Conservation (phyloP, 2,329 filamentous ascomycete genomes). For the Pseudogymnoascus sp. region DNA sequence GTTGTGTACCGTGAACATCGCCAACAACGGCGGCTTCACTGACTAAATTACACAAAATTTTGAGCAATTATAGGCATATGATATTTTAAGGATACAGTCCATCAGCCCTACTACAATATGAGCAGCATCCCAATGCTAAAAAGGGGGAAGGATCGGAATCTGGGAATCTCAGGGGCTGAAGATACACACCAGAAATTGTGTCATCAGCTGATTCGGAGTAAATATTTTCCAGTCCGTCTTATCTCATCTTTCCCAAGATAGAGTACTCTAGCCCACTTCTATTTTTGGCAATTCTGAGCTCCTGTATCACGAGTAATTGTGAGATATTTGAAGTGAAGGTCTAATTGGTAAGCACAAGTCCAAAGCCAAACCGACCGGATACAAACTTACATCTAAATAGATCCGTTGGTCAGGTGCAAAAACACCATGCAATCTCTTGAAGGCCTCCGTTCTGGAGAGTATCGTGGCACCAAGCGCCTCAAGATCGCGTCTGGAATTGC, state of each 20-base stretch:
- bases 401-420: neutral
- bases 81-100: neutral
- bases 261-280: neutral
- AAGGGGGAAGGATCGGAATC: neutral
- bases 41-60: neutral
- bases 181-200: neutral
- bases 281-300: neutral
- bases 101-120: neutral
- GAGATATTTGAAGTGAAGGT: neutral
- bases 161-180: neutral
- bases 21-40: neutral
- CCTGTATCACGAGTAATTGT: neutral
- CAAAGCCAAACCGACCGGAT: neutral
- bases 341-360: neutral
- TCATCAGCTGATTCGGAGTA: neutral
- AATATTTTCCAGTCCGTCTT: neutral
- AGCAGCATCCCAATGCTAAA: neutral
- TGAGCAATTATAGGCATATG: neutral
- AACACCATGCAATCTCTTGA: conserved; percentile 14
- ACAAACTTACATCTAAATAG: conserved; percentile 4
- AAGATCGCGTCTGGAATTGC: conserved; percentile 23
- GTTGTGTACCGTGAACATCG: neutral
- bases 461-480: conserved; percentile 22
- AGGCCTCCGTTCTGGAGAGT: conserved; percentile 18
- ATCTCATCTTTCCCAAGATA: neutral